Base-by-base conservation (phyloP, 108 stramenopile genomes). In the Nitzschia sp. region DNA sequence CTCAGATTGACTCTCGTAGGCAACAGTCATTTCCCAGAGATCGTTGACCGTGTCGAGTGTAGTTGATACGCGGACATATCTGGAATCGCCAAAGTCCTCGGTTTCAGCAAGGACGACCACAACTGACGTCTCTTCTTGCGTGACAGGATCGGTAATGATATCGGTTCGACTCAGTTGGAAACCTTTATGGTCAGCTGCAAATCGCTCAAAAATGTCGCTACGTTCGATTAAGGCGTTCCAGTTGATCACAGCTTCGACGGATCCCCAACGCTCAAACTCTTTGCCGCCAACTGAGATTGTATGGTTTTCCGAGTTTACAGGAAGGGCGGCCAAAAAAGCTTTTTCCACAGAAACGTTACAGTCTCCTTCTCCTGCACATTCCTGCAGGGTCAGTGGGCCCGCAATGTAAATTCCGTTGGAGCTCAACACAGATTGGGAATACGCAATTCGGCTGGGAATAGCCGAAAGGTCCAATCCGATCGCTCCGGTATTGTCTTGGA, bases 161-260 rank as follows among this genome's bases (percentile, higher is more conserved):
- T 85, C 86, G 19, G 71, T 81, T 11, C 84, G 75, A 17, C 82
- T 88, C 18, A 88, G 66, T 56, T 75, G 59, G 66, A 82, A 88
- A 53, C 82, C 70, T 71, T 80, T 70, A 18, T 54, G 53, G 24
- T 68, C 61, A 1, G 18, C 23, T 11, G 63, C 55, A 34, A 85
- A 88, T 2, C 54, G 60, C 25, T 74, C 29, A 55, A 80, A 81
- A 32, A 88, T 81, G 25, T 74, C 46, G 34, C 81, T 82, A 13
- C 72, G 36, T 8, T 66, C 46, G 15, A 72, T 61, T 3, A 80
- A 29, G n/a, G 33, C 70, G 1, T 67, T 66, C 79, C 79, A 80
- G 35, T 76, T 76, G 53, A 80, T 61, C 4, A 80, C 0, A 26
- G 60, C 61, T 13, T 78, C 73, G 5, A 76, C 82, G 33, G 84